Base-by-base conservation (phyloP, 306 rosid genomes). In the Dryas alaskensis region DNA sequence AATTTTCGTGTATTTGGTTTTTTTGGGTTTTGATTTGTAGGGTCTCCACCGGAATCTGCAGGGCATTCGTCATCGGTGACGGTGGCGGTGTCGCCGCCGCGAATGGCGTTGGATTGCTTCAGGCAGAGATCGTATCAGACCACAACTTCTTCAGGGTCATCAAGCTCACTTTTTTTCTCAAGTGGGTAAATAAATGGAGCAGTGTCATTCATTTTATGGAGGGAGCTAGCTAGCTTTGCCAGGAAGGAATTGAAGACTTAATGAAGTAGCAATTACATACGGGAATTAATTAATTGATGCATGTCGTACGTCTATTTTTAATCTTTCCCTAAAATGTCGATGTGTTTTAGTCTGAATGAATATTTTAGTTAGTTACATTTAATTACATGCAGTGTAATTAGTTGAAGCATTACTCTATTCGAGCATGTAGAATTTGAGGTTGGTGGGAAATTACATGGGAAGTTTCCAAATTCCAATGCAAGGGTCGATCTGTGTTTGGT, bases 61-160 rank as follows among this genome's bases (percentile, higher is more conserved):
- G 89, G 90, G 59, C 91, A 80, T 46, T 80, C 92, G 0, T 93
- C 96, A 0, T 87, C 94, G 6, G 97, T 91, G 81, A 93, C 98
- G 0, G 92, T 93, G 76, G 97, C 96, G 0, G 78, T 88, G 60
- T 91, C 98, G 1, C 97, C 98, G 3, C 89, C 94, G 4, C 51
- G 82, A 79, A 83, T 86, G 73, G 70, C 87, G n/a, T 12, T 86
- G 48, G 96, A 91, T 65, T 82, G 91, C 73, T 88, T 91, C 74
- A 77, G 85, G 85, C 96, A 86, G 68, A 84, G 88, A 69, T 69
- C 92, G 0, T 89, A 84, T 51, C 93, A 86, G 43, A 76, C 82
- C 7, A 48, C 78, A 11, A 80, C 88, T 43, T 86, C 92, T 4
- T 86, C 95, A 47, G 79, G 83, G 44, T 86, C 88, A 49, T 83